Evolutionary conservation across 2,329 filamentous ascomycete species (phyloP), one percentile per base, ranked within the genome.

Genomic region (Clathrospora elynae): DNA sequence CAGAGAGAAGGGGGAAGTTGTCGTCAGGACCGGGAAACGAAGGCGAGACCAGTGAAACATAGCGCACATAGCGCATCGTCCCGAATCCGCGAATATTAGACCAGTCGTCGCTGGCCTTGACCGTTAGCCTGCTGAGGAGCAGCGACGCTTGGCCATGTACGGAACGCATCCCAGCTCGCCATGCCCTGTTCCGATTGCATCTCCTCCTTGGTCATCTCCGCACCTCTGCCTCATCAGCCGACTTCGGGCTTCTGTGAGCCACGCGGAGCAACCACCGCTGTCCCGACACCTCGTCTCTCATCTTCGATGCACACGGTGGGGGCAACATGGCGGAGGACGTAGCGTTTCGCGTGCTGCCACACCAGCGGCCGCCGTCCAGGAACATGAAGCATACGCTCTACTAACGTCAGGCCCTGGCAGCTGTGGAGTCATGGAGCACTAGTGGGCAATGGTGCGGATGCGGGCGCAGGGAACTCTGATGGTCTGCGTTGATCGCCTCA

Each of bases 31-130:
- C 30, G 49, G 51, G 34, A 40, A 50, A 43, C 36, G n/a, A n/a
- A 55, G 38, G 49, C 35, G 55, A 51, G 51, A 53, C 46, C 53
- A 51, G 51, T 65, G 62, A 67, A 67, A 65, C 62, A 61, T 63
- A 58, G 63, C 61, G 62, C 60, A 65, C 62, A 61, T 63, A 58
- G 63, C 61, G 62, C 60, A 43, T 49, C 58, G 50, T 66, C 59
- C 63, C 63, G 63, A 49, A 52, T 64, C 61, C 61, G 62, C 63
- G 62, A 49, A 24, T 47, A 25, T 49, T 55, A 52, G 50, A 42
- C 56, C 52, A 37, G 26, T 39, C 30, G 31, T 22, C 20, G 45
- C 29, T 14, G 36, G 17, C 35, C 48, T 35, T 46, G 46, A 25
- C 46, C 31, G 32, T 37, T 41, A 28, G 44, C 12, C 20, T 42